Evolutionary conservation across 768 basidiomycete genomes (phyloP).

Genomic region (Gelatoporia subvermispora): DNA sequence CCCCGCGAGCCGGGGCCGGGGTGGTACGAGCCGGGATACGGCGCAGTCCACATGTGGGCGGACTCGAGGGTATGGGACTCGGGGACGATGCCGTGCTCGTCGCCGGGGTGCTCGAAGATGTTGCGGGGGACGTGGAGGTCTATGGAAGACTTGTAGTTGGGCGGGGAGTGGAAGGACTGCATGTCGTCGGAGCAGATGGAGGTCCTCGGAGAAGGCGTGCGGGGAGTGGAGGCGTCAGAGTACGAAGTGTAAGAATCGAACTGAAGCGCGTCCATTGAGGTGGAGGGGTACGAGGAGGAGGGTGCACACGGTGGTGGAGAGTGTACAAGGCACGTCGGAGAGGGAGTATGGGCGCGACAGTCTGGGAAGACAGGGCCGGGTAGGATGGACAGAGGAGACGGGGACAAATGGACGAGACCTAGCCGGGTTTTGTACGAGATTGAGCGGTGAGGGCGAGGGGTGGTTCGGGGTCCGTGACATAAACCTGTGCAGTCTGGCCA

Average conservation of each 20-base stretch:
- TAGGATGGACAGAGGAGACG: neutral
- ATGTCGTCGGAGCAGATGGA: slow-evolving; percentile 32
- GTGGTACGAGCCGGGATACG: slow-evolving; percentile 31
- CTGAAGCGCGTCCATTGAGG: slow-evolving; percentile 36
- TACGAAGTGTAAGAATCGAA: slow-evolving; percentile 64
- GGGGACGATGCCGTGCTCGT: slow-evolving; percentile 35
- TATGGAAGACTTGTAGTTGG: slow-evolving; percentile 37
- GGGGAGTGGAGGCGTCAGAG: slow-evolving; percentile 65
- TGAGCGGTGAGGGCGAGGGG: neutral
- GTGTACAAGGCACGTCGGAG: slow-evolving; percentile 9
- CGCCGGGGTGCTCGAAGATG: slow-evolving; percentile 45
- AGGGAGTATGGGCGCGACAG: slow-evolving; percentile 11
- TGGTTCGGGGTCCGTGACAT: too few species aligned
- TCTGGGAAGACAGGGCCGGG: slow-evolving; percentile 1
- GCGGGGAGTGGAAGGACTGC: slow-evolving; percentile 25
- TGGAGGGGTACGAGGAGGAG: slow-evolving; percentile 8
- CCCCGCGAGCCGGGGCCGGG: slow-evolving; percentile 36
- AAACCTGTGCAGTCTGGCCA: too few species aligned
- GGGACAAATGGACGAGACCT: neutral
- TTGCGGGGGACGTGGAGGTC: slow-evolving; percentile 43
- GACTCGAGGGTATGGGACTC: slow-evolving; percentile 30
- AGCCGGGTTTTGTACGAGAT: too few species aligned
- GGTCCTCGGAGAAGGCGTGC: slow-evolving; percentile 64
- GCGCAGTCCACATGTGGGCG: slow-evolving; percentile 23
- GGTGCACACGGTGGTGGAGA: slow-evolving; percentile 8